Conservation (phyloP, 1,284 basidiomycete species). For the Ceratobasidium sp. region DNA sequence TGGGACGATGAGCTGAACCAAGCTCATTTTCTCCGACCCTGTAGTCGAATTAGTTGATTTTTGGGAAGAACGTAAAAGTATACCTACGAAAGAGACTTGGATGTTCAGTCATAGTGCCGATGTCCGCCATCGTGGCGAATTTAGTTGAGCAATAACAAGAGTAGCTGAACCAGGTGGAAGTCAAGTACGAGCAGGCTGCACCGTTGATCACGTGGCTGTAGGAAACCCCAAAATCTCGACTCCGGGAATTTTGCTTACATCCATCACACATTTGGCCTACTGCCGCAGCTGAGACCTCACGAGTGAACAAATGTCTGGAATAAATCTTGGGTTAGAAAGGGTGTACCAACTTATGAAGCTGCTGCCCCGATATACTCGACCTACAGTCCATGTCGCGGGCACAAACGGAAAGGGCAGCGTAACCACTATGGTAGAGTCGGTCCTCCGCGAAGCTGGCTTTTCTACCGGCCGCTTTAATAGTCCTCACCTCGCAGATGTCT, state of each 20-base stretch:
- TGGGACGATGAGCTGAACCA: conserved; percentile 98
- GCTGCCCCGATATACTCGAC: conserved; percentile 76
- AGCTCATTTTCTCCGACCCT: conserved; percentile 97
- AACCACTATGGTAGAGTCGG: conserved; percentile 82
- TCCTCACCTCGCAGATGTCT: conserved; percentile 85
- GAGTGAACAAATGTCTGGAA: conserved; percentile 53
- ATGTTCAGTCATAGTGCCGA: conserved; percentile 62
- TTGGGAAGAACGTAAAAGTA: not conserved
- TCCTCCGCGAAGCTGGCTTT: conserved; percentile 68
- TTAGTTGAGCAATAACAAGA: conserved; percentile 1
- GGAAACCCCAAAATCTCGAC: not conserved
- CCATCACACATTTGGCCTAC: not conserved
- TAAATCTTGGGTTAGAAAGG: conserved; percentile 82
- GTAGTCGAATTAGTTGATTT: conserved; percentile 32
- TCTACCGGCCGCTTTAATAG: conserved; percentile 89
- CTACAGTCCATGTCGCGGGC: conserved; percentile 92
- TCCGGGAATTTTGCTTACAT: not conserved
- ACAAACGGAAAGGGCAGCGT: conserved; percentile 99
- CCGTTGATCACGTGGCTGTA: conserved; percentile 10
- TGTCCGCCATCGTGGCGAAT: conserved; percentile 38
- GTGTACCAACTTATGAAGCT: conserved; percentile 68
- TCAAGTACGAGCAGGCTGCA: conserved; percentile 13
- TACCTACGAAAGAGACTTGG: conserved; percentile 85
- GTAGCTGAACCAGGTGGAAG: conserved; percentile 19
- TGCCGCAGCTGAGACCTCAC: conserved; percentile 1